Evolutionary conservation across 805 yeast species (phyloP), one percentile per base, ranked within the genome.

Genomic region (Wickerhamomyces rabaulensis): DNA sequence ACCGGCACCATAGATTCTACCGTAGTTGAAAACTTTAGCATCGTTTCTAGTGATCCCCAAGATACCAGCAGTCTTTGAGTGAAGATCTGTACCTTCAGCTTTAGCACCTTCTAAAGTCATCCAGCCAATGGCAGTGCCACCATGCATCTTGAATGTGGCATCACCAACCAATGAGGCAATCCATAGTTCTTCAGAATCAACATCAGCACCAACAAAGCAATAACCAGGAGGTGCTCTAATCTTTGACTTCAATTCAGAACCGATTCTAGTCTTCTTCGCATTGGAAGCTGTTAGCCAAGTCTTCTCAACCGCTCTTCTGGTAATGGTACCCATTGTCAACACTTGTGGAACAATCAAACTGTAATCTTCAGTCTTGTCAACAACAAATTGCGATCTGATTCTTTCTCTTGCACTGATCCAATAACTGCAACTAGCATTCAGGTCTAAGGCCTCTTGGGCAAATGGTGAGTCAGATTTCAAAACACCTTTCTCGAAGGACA

Each of bases 251-350:
- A 95, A 70, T 62, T 94, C 99, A 1, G 97, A 90, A 0, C 99
- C 99, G 40, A 95, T 79, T 50, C 97, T 71, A 40, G 79, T 78
- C 52, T 71, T 70, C 58, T 95, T 94, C 1, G 96, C 95, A 66
- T 95, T 95, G 1, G 97, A 87, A 0, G 99, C 99, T 0, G 99
- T 94, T 31, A 94, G 69, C 99, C 99, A 94, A 0, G 97, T 89
- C 51, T 88, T 89, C 61, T 94, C 99, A 2, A 94, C 97, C 3
- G 98, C 97, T 53, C 99, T 74, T 55, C 99, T 73, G 0, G 99
- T 94, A 8, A 94, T 82, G 0, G 99, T 95, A 1, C 99, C 99
- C 97, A 94, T 94, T 3, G 96, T 78, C 8, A 88, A 74, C 39
- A 92, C 73, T 43, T 80, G 79, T 1, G 99, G 99, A 15, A 94